Evolutionary conservation across 371 early-diverging fungal species (phyloP).

Genomic region (Dentiscutata heterogama): DNA sequence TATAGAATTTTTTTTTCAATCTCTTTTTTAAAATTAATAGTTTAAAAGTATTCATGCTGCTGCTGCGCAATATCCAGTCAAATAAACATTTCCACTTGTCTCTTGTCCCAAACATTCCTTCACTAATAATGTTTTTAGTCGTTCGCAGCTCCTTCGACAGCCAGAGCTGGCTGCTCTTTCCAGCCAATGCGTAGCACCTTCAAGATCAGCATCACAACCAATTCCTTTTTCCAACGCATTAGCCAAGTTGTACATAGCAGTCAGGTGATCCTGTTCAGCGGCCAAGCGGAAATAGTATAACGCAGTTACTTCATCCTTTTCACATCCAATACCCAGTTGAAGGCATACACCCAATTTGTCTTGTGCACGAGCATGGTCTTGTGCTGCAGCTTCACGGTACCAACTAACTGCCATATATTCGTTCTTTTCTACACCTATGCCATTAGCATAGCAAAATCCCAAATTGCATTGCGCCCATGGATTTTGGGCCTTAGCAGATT

Average conservation of each 20-base stretch:
- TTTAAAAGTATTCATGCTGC: slow-evolving; percentile 14
- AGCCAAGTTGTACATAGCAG: slow-evolving; percentile 70
- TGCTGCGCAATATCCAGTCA: slow-evolving; percentile 31
- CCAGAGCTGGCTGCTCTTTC: slow-evolving; percentile 65
- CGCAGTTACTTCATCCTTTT: slow-evolving; percentile 64
- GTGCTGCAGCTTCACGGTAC: slow-evolving; percentile 75
- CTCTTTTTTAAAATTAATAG: no score
- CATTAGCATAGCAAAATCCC: slow-evolving; percentile 89
- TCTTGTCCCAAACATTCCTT: slow-evolving; percentile 36
- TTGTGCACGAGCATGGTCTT: slow-evolving; percentile 76
- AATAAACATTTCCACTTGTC: slow-evolving; percentile 2
- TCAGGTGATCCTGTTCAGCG: slow-evolving; percentile 70
- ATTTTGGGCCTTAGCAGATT: slow-evolving; percentile 84
- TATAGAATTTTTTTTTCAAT: no score
- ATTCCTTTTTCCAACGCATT: slow-evolving; percentile 73
- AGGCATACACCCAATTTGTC: slow-evolving; percentile 85
- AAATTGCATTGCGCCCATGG: slow-evolving; percentile 92
- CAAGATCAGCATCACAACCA: slow-evolving; percentile 67
- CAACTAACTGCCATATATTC: slow-evolving; percentile 74
- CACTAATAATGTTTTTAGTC: slow-evolving; percentile 38
- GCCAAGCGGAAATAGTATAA: slow-evolving; percentile 68
- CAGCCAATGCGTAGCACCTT: slow-evolving; percentile 74
- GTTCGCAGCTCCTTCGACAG: slow-evolving; percentile 39
- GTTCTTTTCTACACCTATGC: slow-evolving; percentile 75
- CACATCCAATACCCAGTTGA: slow-evolving; percentile 77